Evolutionary conservation across 1,284 basidiomycete genomes (phyloP).

Genomic region (Pseudozyma thailandica): DNA sequence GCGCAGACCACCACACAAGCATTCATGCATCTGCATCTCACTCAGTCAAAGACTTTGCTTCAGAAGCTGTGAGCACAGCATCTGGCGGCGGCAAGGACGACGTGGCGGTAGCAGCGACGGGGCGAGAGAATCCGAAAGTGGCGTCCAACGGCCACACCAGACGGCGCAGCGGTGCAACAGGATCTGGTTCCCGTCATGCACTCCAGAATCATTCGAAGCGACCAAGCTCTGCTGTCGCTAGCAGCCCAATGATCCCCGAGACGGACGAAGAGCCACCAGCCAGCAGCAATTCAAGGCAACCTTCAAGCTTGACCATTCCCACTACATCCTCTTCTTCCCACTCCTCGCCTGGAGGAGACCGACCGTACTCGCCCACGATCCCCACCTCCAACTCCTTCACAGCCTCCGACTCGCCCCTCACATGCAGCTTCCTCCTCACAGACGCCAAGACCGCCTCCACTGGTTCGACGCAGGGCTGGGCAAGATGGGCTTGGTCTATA

Average conservation of each 20-base stretch:
- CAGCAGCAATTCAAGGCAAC: constrained; percentile 1
- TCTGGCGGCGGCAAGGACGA: constrained; percentile 2
- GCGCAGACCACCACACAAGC: not conserved
- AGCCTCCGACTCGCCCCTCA: constrained; percentile 2
- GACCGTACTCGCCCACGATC: constrained; percentile 49
- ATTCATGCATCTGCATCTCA: not conserved
- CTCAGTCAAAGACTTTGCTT: not conserved
- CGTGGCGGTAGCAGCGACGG: constrained; percentile 32
- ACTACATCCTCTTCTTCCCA: constrained; percentile 7
- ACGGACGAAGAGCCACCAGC: constrained; percentile 6
- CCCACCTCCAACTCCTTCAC: constrained; percentile 9
- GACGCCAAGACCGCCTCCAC: constrained; percentile 6
- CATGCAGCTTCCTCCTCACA: constrained; percentile 20
- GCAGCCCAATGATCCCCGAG: constrained; percentile 34
- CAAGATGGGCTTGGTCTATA: constrained; percentile 52
- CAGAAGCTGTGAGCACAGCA: not conserved
- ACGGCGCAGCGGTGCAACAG: constrained; percentile 33
- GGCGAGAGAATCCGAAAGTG: constrained; percentile 22
- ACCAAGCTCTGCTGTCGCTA: constrained; percentile 4
- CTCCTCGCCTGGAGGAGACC: constrained; percentile 30
- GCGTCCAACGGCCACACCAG: constrained; percentile 22
- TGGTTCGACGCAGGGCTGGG: constrained; percentile 32
- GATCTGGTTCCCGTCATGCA: constrained; percentile 27
- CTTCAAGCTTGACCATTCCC: constrained; percentile 11
- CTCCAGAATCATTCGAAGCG: constrained; percentile 9